Percentiles rank a stretch among this genome's conserved stretches.
These are phyloP conservation scores for Claviceps spartinae DNA, from an alignment of 2,329 filamentous ascomycete species.

Conservation along the genomic window DNA sequence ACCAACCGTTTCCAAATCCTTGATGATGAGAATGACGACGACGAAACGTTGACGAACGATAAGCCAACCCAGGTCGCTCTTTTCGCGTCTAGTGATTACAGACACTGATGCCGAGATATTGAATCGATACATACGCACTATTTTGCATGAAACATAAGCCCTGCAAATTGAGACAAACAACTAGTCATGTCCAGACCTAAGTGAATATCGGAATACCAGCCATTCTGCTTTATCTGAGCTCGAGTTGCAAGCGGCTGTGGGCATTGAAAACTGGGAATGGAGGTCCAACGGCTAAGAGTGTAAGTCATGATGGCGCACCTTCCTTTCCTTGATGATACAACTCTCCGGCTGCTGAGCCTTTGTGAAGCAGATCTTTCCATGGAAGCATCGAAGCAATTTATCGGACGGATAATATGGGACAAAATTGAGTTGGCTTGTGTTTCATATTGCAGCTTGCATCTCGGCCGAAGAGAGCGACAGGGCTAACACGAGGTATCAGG, in stretches of 20 bases:
- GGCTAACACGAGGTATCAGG: constrained; percentile 7
- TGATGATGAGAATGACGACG: too few relatives aligned
- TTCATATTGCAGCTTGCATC: constrained; percentile 3
- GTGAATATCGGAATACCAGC: neutral
- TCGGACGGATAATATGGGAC: neutral
- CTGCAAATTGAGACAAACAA: neutral
- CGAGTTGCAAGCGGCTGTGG: neutral
- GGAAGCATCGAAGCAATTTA: neutral
- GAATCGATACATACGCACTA: neutral
- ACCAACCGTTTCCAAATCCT: neutral
- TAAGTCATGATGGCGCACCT: neutral
- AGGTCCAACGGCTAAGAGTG: neutral
- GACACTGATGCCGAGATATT: neutral
- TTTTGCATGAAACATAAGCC: neutral
- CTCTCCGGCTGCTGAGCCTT: neutral
- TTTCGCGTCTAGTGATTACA: neutral
- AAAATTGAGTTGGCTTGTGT: neutral
- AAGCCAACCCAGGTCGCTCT: neutral
- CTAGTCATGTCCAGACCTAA: neutral
- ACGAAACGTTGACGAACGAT: neutral
- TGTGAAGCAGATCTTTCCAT: neutral
- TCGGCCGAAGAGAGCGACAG: constrained; percentile 5
- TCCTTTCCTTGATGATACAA: too few relatives aligned
- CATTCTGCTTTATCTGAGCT: neutral
- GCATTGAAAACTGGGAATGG: neutral